Evolutionary conservation across 805 yeast species (phyloP).

Genomic region (Metschnikowia peoriensis): DNA sequence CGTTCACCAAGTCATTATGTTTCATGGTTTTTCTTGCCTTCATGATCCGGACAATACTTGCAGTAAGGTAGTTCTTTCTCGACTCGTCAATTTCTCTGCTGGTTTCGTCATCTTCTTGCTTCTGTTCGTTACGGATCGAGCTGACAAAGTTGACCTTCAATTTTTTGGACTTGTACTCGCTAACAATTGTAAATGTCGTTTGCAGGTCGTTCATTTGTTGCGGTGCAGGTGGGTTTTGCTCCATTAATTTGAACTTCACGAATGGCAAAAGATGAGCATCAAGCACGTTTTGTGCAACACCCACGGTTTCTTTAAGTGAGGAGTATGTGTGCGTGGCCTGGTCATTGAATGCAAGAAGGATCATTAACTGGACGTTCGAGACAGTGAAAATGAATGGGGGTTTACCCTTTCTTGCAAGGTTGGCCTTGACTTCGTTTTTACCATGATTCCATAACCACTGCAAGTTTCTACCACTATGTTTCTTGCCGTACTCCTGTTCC

Average conservation of each 20-base stretch:
- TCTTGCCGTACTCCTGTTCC: conserved; percentile 62
- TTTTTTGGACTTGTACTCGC: conserved; percentile 82
- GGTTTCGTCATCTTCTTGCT: conserved; percentile 69
- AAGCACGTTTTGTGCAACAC: conserved; percentile 60
- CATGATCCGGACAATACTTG: conserved; percentile 95
- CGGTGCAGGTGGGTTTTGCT: conserved; percentile 61
- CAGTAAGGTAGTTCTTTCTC: conserved; percentile 80
- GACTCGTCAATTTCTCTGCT: conserved; percentile 83
- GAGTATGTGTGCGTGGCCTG: conserved; percentile 56
- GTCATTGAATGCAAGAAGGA: conserved; percentile 79
- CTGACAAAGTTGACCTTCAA: conserved; percentile 75
- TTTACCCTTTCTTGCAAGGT: conserved; percentile 74
- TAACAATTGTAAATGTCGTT: conserved; percentile 67
- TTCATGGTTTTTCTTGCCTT: conserved; percentile 80
- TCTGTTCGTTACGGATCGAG: conserved; percentile 58
- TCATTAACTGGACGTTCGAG: conserved; percentile 83
- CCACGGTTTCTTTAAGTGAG: conserved; percentile 65
- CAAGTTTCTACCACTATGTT: conserved; percentile 84
- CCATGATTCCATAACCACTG: conserved; percentile 97
- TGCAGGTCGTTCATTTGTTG: conserved; percentile 45
- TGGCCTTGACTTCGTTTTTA: conserved; percentile 87
- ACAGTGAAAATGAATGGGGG: conserved; percentile 80
- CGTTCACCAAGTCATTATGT: conserved; percentile 80
- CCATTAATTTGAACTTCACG: conserved; percentile 70
- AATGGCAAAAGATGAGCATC: conserved; percentile 79